Conservation (phyloP, 495 filamentous ascomycete species). For the Daldinia bambusicola region DNA sequence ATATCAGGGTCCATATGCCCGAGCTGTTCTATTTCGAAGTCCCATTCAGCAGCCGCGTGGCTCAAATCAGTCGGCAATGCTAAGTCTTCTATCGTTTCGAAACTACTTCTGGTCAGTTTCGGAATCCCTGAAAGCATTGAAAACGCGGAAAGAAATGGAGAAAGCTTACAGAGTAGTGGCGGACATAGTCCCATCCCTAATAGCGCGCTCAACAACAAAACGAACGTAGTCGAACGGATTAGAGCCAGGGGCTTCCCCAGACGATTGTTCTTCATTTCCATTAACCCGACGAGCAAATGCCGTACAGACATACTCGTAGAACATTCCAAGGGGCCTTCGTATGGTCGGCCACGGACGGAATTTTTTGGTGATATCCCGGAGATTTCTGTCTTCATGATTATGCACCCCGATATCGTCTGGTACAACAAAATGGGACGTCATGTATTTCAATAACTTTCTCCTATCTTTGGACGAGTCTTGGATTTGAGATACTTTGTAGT, state of each 20-base stretch:
- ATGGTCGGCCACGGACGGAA: slow-evolving; percentile 15
- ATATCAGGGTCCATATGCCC: slow-evolving; percentile 27
- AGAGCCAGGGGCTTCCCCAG: slow-evolving; percentile 11
- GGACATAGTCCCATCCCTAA: slow-evolving; percentile 27
- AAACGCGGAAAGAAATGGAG: neutral
- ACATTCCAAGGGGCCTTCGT: slow-evolving; percentile 33
- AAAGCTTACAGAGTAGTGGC: slow-evolving; percentile 44
- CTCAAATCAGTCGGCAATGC: slow-evolving; percentile 18
- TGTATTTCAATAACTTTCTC: slow-evolving; percentile 16
- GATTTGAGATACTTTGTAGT: slow-evolving; percentile 11
- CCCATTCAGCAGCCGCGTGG: slow-evolving; percentile 33
- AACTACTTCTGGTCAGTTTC: slow-evolving; percentile 32
- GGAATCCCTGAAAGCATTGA: neutral
- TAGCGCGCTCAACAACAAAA: slow-evolving; percentile 18
- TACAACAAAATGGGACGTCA: slow-evolving; percentile 31
- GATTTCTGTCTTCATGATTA: slow-evolving; percentile 2
- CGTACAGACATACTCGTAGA: slow-evolving; percentile 38
- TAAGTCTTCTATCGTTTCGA: slow-evolving; percentile 37
- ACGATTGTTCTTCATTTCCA: neutral
- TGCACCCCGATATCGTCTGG: slow-evolving; percentile 25
- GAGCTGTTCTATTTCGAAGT: slow-evolving; percentile 32
- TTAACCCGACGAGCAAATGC: slow-evolving; percentile 9
- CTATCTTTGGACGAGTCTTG: slow-evolving; percentile 15
- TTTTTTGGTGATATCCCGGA: neutral
- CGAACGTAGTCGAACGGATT: slow-evolving; percentile 39